phyloP scores from a whole-genome alignment of 2,329 filamentous ascomycete species.

The Aschersonia sp. region DNA sequence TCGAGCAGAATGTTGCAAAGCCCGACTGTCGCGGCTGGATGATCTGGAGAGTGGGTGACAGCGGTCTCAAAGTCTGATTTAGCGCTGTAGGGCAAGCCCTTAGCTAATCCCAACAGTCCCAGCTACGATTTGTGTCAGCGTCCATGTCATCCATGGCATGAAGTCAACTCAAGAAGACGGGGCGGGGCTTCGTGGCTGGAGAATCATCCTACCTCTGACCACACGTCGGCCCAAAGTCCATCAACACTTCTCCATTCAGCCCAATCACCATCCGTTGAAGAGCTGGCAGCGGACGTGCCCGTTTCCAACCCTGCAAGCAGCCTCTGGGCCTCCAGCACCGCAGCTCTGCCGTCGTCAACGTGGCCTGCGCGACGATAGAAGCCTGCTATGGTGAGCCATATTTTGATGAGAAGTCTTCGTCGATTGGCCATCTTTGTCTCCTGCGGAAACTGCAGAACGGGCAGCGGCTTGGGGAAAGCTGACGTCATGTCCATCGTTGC shows the following conservation, averaged over 20 bases:
- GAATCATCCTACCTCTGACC: constrained; percentile 51
- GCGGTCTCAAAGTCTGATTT: constrained; percentile 71
- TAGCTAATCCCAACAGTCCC: constrained; percentile 51
- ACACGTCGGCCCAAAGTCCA: constrained; percentile 73
- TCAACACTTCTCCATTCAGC: constrained; percentile 69
- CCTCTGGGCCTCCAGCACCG: constrained; percentile 68
- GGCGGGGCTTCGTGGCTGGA: background rate
- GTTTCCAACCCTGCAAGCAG: constrained; percentile 58
- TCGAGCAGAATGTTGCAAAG: constrained; percentile 78
- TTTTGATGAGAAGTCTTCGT: constrained; percentile 48
- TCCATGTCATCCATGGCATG: no score
- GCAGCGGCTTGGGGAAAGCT: constrained; percentile 31
- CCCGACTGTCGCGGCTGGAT: constrained; percentile 66
- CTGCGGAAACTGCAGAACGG: constrained; percentile 38
- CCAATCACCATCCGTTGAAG: constrained; percentile 58
- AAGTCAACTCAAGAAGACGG: no score
- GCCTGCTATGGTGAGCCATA: constrained; percentile 83
- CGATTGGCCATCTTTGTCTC: constrained; percentile 36
- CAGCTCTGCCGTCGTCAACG: constrained; percentile 65
- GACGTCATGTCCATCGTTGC: constrained; percentile 24
- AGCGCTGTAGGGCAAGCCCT: constrained; percentile 51
- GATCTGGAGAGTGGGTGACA: constrained; percentile 64
- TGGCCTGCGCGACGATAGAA: constrained; percentile 75
- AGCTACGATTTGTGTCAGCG: constrained; percentile 28
- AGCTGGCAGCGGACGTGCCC: constrained; percentile 47